Percentiles rank a stretch among this genome's conserved stretches.
Evolutionary conservation across 805 yeast genomes (phyloP).

Genomic region (Komagataella phaffii): DNA sequence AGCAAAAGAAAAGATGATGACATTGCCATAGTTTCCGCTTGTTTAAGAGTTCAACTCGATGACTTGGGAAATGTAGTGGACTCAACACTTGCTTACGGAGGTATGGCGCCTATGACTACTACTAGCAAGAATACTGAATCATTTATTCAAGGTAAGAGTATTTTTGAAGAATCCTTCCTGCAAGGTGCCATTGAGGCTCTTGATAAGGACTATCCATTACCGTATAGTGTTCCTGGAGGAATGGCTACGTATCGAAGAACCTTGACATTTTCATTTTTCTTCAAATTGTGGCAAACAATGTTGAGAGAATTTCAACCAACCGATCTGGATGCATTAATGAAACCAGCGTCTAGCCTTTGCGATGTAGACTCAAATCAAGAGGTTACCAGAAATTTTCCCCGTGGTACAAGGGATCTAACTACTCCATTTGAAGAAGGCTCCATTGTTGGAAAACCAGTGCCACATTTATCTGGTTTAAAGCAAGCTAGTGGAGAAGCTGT

Average conservation of each 20-base stretch:
- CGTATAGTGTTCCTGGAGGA: constrained; percentile 34
- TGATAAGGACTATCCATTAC: constrained; percentile 21
- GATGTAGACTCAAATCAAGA: constrained; percentile 18
- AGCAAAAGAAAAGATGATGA: constrained; percentile 36
- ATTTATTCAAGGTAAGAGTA: constrained; percentile 10
- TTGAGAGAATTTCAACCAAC: constrained; percentile 5
- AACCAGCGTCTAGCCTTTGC: constrained; percentile 6
- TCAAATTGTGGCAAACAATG: constrained; percentile 24
- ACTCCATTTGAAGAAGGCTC: constrained; percentile 20
- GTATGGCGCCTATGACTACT: constrained; percentile 33
- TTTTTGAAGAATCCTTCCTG: constrained; percentile 12
- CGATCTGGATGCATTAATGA: neutral
- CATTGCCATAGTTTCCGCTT: constrained; percentile 33
- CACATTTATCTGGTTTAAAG: constrained; percentile 30
- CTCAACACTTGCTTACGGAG: constrained; percentile 28
- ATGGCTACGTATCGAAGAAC: constrained; percentile 32
- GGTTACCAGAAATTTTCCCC: constrained; percentile 23
- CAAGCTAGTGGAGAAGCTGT: constrained; percentile 35
- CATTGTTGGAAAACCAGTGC: constrained; percentile 25
- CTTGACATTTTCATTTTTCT: constrained; percentile 30
- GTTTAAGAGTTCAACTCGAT: constrained; percentile 17
- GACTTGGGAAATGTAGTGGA: constrained; percentile 12
- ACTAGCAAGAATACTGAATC: constrained; percentile 21
- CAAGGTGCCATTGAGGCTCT: constrained; percentile 17
- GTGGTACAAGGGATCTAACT: constrained; percentile 23